Evolutionary conservation across 768 basidiomycete genomes (phyloP).

Genomic region (Crepidotus variabilis): DNA sequence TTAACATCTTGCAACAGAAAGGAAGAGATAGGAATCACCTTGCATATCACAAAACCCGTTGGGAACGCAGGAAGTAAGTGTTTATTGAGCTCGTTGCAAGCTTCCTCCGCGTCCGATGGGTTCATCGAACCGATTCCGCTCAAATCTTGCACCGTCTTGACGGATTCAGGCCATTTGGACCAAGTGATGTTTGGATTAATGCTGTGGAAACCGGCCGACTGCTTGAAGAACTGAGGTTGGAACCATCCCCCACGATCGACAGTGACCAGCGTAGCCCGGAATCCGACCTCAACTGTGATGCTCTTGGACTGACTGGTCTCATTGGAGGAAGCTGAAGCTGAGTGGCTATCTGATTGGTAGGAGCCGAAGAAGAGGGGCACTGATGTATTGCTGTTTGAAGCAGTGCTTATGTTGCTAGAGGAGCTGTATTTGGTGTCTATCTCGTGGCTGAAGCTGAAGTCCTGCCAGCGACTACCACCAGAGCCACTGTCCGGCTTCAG

Average conservation of each 20-base stretch:
- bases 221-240: slow-evolving; percentile 13
- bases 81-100: not conserved
- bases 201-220: slow-evolving; percentile 3
- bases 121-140: not conserved
- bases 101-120: not conserved
- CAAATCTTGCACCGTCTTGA: not conserved
- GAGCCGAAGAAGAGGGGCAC: slow-evolving; percentile 10
- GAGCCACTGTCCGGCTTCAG: slow-evolving; percentile 7
- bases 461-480: slow-evolving; percentile 23
- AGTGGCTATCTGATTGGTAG: slow-evolving; percentile 2
- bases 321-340: not conserved
- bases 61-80: slow-evolving; percentile 2
- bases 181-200: slow-evolving; percentile 4
- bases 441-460: slow-evolving; percentile 12
- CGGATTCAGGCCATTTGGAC: not conserved
- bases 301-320: not conserved
- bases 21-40: not conserved
- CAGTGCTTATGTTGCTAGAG: not conserved
- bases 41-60: slow-evolving; percentile 3
- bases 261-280: slow-evolving; percentile 11
- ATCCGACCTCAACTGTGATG: slow-evolving; percentile 4
- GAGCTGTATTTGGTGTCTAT: slow-evolving; percentile 1
- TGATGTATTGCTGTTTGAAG: not conserved
- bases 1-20: not conserved
- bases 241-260: slow-evolving; percentile 13